phyloP scores from a whole-genome alignment of 371 early-diverging fungal genomes.

The Vairimorpha apis region DNA sequence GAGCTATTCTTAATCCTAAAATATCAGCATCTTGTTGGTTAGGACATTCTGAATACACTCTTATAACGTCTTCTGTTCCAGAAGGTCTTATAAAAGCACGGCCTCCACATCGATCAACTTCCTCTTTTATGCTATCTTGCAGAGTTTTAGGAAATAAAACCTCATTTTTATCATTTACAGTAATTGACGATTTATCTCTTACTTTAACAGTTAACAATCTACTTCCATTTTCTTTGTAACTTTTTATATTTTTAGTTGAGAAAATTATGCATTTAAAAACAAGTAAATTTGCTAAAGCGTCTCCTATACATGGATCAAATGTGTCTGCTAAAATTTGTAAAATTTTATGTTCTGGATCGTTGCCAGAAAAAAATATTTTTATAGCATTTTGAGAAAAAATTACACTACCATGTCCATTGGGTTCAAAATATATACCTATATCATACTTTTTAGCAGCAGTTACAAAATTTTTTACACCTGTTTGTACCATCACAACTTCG shows the following conservation, averaged over 20 bases:
- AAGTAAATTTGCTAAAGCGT: constrained; percentile 91
- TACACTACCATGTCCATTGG: constrained; percentile 98
- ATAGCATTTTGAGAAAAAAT: constrained; percentile 76
- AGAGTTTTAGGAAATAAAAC: constrained; percentile 76
- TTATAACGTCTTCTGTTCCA: constrained; percentile 97
- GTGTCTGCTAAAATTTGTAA: constrained; percentile 20
- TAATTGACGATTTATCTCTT: constrained; percentile 69
- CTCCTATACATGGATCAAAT: constrained; percentile 72
- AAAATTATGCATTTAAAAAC: constrained; percentile 82
- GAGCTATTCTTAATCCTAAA: constrained; percentile 40
- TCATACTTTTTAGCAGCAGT: constrained; percentile 89
- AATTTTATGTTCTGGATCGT: constrained; percentile 15
- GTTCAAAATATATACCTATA: constrained; percentile 98
- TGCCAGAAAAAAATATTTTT: constrained; percentile 10
- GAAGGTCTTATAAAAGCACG: constrained; percentile 70
- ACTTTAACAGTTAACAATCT: constrained; percentile 71
- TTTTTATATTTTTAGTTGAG: constrained; percentile 33
- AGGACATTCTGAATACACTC: constrained; percentile 74
- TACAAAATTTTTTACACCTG: constrained; percentile 98
- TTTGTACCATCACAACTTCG: constrained; percentile 67
- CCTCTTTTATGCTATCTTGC: constrained; percentile 74
- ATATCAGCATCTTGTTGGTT: constrained; percentile 32
- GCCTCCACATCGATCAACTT: constrained; percentile 66
- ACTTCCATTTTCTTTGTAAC: constrained; percentile 63
- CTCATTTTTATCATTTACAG: constrained; percentile 79